Conservation (phyloP, 768 basidiomycete species). For the Mycena polygramma region DNA sequence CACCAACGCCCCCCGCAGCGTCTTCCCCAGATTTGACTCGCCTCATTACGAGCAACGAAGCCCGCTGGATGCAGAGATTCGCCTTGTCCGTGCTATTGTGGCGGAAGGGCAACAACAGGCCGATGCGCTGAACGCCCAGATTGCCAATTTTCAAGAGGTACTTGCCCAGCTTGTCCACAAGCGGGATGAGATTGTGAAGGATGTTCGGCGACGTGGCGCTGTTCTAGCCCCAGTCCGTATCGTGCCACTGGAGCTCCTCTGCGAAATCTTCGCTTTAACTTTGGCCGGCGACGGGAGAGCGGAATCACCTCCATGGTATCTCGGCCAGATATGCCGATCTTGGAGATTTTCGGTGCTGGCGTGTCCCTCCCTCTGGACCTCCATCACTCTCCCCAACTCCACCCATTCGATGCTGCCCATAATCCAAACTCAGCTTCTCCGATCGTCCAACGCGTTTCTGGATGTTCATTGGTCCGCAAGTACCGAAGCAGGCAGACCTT, state of each 20-base stretch:
- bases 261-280: not conserved
- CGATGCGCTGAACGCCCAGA: not conserved
- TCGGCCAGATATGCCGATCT: not conserved
- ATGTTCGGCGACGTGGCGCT: not conserved
- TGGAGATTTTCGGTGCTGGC: not conserved
- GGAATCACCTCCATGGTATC: not conserved
- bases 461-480: too few relatives aligned
- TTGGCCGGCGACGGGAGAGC: not conserved
- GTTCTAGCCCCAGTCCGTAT: not conserved
- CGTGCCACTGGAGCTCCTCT: not conserved
- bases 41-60: not conserved
- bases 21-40: not conserved
- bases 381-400: too few relatives aligned
- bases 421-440: too few relatives aligned
- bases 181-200: not conserved
- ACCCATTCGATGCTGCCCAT: too few relatives aligned
- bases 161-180: not conserved
- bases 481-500: too few relatives aligned
- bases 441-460: too few relatives aligned
- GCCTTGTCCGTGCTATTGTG: not conserved
- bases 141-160: not conserved
- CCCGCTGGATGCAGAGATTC: not conserved
- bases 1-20: too few relatives aligned
- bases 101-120: not conserved
- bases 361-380: too few relatives aligned